Percentiles rank a stretch among this genome's conserved stretches.
Evolutionary conservation across 768 basidiomycete species (phyloP).

Genomic region (Filobasidium wieringae): DNA sequence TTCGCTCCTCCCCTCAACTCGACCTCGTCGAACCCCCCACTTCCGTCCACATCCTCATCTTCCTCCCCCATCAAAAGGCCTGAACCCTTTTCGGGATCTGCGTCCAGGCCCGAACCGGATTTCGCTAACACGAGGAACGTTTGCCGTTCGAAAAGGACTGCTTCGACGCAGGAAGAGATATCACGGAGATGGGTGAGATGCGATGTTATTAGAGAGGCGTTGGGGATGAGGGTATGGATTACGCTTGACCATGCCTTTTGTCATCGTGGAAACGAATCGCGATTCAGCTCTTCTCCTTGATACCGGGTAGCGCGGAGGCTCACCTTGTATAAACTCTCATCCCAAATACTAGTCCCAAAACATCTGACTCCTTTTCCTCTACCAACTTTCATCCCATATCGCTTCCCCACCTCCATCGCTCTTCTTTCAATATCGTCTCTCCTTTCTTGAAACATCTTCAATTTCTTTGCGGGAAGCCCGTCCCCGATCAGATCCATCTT

Average conservation of each 20-base stretch:
- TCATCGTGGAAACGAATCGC: neutral
- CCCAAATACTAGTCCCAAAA: slow-evolving; percentile 91
- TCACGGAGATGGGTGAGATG: slow-evolving; percentile 78
- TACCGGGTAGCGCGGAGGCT: slow-evolving; percentile 12
- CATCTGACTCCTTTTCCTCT: slow-evolving; percentile 47
- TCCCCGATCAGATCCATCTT: slow-evolving; percentile 83
- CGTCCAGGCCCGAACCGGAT: slow-evolving; percentile 34
- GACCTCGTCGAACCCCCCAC: slow-evolving; percentile 31
- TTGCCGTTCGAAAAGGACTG: slow-evolving; percentile 89
- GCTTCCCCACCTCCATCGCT: slow-evolving; percentile 46
- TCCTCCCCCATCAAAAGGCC: neutral
- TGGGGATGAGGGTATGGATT: slow-evolving; percentile 91
- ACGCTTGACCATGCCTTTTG: slow-evolving; percentile 92
- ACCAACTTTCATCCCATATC: slow-evolving; percentile 39
- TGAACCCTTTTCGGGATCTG: slow-evolving; percentile 19
- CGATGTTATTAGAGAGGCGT: slow-evolving; percentile 72
- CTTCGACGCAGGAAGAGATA: slow-evolving; percentile 81
- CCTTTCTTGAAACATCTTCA: slow-evolving; percentile 56
- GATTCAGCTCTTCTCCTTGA: neutral
- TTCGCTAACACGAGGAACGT: slow-evolving; percentile 92
- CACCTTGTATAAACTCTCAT: slow-evolving; percentile 91
- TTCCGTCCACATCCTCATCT: neutral
- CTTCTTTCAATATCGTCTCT: slow-evolving; percentile 53
- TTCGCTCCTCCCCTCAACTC: slow-evolving; percentile 37
- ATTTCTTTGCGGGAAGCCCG: slow-evolving; percentile 19